A percentile compares a stretch with the other conserved stretches of the same genome.
Conservation (phyloP, 2,329 filamentous ascomycete genomes). For the Dactylellina haptotyla region DNA sequence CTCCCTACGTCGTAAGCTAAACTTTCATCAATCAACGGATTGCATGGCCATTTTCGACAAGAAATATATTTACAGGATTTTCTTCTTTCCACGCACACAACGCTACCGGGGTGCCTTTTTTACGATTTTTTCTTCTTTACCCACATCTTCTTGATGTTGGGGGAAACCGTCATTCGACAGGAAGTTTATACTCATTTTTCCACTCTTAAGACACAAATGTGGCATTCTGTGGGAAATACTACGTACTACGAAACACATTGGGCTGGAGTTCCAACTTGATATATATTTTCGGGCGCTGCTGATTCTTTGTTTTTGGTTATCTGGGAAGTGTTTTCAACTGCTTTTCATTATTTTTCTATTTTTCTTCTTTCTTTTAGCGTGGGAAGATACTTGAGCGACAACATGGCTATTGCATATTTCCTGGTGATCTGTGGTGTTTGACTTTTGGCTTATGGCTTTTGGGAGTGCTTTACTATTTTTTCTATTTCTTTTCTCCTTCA, state of each 20-base stretch:
- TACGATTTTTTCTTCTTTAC: slow-evolving; percentile 3
- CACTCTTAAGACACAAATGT: slow-evolving; percentile 47
- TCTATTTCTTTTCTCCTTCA: not conserved
- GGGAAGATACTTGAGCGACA: slow-evolving; percentile 26
- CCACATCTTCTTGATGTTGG: not conserved
- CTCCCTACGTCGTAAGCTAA: slow-evolving; percentile 55
- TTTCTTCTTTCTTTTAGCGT: slow-evolving; percentile 42
- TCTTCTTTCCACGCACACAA: slow-evolving; percentile 18
- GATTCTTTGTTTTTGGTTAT: slow-evolving; percentile 48
- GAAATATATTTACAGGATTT: slow-evolving; percentile 44
- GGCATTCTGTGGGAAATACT: slow-evolving; percentile 41
- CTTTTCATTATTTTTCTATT: slow-evolving; percentile 45
- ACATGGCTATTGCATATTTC: slow-evolving; percentile 48
- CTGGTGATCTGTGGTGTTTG: slow-evolving; percentile 46
- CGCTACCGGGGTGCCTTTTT: slow-evolving; percentile 20
- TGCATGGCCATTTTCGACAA: slow-evolving; percentile 49
- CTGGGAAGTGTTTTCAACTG: slow-evolving; percentile 7
- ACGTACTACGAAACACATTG: slow-evolving; percentile 53
- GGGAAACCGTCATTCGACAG: slow-evolving; percentile 18
- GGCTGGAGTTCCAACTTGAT: slow-evolving; percentile 51
- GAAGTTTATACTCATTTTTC: slow-evolving; percentile 52
- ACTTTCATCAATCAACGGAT: slow-evolving; percentile 55
- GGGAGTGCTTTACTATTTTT: slow-evolving; percentile 21
- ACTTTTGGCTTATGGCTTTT: slow-evolving; percentile 30
- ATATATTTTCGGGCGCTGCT: slow-evolving; percentile 54